A percentile compares a stretch with the other conserved stretches of the same genome.
These are phyloP conservation scores for Metrosideros polymorpha DNA, from an alignment of 441 rosid species.

Conservation along the genomic window DNA sequence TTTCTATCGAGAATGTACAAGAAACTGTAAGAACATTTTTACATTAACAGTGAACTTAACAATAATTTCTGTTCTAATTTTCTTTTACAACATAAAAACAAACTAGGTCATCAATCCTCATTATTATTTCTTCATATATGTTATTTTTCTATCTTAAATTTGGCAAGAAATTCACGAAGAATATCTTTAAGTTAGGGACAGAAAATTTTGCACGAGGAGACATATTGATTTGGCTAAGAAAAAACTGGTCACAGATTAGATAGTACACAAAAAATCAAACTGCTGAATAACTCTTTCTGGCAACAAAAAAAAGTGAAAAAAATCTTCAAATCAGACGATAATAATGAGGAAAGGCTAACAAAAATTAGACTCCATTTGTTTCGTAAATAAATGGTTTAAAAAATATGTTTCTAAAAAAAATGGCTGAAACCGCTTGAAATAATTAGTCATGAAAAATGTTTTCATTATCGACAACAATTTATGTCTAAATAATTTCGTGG, in stretches of 20 bases:
- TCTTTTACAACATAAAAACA: not conserved
- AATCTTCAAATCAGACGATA: not conserved
- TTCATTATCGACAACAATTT: too few relatives aligned
- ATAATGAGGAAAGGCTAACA: not conserved
- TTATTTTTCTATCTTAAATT: not conserved
- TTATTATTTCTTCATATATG: not conserved
- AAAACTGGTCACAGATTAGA: not conserved
- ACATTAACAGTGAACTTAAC: not conserved
- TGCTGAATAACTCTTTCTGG: not conserved
- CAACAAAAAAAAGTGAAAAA: not conserved
- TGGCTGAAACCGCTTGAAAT: too few relatives aligned
- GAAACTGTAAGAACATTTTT: not conserved
- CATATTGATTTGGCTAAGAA: not conserved
- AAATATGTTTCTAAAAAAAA: too few relatives aligned
- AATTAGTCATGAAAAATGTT: too few relatives aligned
- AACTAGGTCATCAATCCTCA: not conserved
- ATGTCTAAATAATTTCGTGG: too few relatives aligned
- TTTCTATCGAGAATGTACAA: not conserved
- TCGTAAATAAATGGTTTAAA: too few relatives aligned
- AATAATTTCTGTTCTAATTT: not conserved
- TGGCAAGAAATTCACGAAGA: not conserved
- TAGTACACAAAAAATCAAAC: not conserved
- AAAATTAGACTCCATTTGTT: too few relatives aligned
- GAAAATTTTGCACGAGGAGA: rapidly evolving
- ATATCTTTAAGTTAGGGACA: not conserved